Evolutionary conservation across 805 yeast species (phyloP).

Genomic region (Cyberlindnera meyerae): DNA sequence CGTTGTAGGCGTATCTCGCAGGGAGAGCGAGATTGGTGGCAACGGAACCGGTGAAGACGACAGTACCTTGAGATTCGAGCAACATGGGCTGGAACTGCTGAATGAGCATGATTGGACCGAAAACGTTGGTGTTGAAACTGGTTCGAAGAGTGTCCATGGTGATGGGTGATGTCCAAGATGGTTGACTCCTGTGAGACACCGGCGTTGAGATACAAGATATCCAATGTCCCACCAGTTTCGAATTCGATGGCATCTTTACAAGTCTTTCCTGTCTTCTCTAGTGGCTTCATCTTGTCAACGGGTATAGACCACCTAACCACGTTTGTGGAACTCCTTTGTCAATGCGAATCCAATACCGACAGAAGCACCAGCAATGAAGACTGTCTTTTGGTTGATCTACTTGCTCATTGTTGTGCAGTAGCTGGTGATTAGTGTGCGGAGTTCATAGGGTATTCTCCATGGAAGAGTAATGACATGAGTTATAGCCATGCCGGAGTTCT

Average conservation of each 20-base stretch:
- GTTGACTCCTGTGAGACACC: constrained; percentile 28
- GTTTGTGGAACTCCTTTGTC: constrained; percentile 38
- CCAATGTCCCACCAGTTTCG: constrained; percentile 27
- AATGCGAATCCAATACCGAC: constrained; percentile 49
- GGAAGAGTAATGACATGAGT: too few species aligned
- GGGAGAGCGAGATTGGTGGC: constrained; percentile 31
- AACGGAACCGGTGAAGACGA: constrained; percentile 36
- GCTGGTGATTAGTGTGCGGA: too few species aligned
- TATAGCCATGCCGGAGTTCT: too few species aligned
- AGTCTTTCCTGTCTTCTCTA: constrained; percentile 26
- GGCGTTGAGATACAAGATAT: constrained; percentile 39
- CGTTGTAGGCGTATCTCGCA: constrained; percentile 30
- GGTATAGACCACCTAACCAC: constrained; percentile 38
- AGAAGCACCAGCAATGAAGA: too few species aligned
- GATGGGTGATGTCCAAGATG: constrained; percentile 31
- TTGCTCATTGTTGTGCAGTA: too few species aligned
- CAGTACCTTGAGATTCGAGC: constrained; percentile 31
- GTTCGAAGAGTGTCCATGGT: constrained; percentile 19
- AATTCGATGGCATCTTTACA: constrained; percentile 24
- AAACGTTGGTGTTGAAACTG: constrained; percentile 34
- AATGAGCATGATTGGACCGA: constrained; percentile 35
- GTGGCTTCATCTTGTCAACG: constrained; percentile 27
- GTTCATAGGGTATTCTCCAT: too few species aligned
- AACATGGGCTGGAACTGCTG: constrained; percentile 30
- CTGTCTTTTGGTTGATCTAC: too few species aligned